Conservation (phyloP, 495 filamentous ascomycete genomes). For the Hyaloscypha hepaticicola region DNA sequence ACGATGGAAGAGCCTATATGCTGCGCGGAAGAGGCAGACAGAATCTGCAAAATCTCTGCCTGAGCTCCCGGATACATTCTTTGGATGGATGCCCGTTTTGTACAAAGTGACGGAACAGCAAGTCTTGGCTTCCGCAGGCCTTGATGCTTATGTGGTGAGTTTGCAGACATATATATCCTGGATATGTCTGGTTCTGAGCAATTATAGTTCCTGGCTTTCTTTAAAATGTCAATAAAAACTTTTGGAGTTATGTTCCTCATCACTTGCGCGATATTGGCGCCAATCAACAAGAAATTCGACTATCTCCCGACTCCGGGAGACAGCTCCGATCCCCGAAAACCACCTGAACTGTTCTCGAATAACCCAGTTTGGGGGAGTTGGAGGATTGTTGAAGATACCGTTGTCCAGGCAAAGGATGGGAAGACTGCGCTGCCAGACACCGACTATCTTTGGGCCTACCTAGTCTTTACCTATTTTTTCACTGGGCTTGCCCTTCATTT, state of each 20-base stretch:
- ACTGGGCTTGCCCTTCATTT: slow-evolving; percentile 79
- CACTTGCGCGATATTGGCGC: slow-evolving; percentile 74
- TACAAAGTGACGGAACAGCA: slow-evolving; percentile 87
- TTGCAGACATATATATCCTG: background rate
- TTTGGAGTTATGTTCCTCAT: slow-evolving; percentile 76
- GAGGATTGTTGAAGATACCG: slow-evolving; percentile 24
- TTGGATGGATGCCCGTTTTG: slow-evolving; percentile 93
- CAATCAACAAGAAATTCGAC: slow-evolving; percentile 71
- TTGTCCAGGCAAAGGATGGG: slow-evolving; percentile 20
- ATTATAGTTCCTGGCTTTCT: slow-evolving; percentile 82
- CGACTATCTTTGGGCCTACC: slow-evolving; percentile 87
- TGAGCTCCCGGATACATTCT: slow-evolving; percentile 78
- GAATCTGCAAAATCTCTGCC: slow-evolving; percentile 73
- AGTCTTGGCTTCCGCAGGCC: slow-evolving; percentile 82
- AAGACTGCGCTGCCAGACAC: slow-evolving; percentile 36
- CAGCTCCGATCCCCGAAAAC: slow-evolving; percentile 6
- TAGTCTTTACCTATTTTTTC: slow-evolving; percentile 89
- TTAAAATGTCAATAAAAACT: slow-evolving; percentile 88
- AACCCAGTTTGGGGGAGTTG: background rate
- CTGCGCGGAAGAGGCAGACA: slow-evolving; percentile 74
- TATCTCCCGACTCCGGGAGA: slow-evolving; percentile 16
- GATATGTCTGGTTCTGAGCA: slow-evolving; percentile 4
- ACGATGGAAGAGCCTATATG: slow-evolving; percentile 90
- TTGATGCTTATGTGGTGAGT: slow-evolving; percentile 91
- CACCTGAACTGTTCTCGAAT: background rate